These are phyloP conservation scores for Fraxinus quadrangulata DNA, from an alignment of 257 asterid species.

Conservation along the genomic window DNA sequence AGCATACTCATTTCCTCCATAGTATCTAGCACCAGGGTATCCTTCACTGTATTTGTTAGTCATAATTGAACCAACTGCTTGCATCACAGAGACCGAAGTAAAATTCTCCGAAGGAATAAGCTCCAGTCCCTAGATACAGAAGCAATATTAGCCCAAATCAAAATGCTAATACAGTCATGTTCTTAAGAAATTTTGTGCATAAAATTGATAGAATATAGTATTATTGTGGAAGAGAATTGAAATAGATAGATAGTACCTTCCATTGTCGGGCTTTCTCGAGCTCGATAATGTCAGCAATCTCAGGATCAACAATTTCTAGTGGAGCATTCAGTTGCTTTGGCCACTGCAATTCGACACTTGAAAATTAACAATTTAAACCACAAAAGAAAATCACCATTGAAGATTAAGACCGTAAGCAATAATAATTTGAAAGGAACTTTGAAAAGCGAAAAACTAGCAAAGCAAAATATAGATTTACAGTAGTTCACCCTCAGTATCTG, in stretches of 20 bases:
- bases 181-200: background rate
- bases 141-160: conserved; percentile 1
- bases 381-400: background rate
- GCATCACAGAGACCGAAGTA: conserved; percentile 82
- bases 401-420: background rate
- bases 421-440: background rate
- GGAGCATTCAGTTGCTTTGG: conserved; percentile 81
- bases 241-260: conserved; percentile 57
- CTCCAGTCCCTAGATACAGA: conserved; percentile 67
- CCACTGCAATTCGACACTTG: conserved; percentile 54
- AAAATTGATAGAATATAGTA: background rate
- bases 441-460: background rate
- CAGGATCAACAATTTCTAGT: conserved; percentile 73
- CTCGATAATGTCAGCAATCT: conserved; percentile 83
- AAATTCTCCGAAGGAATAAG: conserved; percentile 76
- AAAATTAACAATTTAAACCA: background rate
- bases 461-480: background rate
- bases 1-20: conserved; percentile 88
- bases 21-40: conserved; percentile 91
- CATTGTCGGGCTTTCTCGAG: conserved; percentile 89
- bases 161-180: background rate
- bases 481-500: background rate
- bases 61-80: conserved; percentile 94
- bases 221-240: background rate
- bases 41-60: conserved; percentile 97